phyloP scores from a whole-genome alignment of 202 grass and related monocot species.

The Miscanthus sacchariflorus region DNA sequence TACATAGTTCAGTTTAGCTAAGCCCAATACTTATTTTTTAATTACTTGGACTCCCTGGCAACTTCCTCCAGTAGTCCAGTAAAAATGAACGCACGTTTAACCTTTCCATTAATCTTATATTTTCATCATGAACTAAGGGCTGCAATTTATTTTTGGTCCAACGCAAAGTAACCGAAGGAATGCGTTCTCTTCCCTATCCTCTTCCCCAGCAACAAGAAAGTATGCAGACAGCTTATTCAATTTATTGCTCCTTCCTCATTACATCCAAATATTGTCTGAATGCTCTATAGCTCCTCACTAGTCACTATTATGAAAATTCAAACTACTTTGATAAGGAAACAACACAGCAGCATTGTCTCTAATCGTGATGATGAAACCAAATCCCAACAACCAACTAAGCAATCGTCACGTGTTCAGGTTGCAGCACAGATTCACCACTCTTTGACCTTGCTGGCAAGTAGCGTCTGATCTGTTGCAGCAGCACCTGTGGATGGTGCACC shows the following conservation, averaged over 20 bases:
- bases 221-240: background rate
- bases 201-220: background rate
- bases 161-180: background rate
- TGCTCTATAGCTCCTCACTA: background rate
- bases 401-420: constrained; percentile 23
- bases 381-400: constrained; percentile 2
- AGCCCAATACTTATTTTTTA: background rate
- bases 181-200: background rate
- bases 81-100: background rate
- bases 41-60: constrained; percentile 1
- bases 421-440: constrained; percentile 30
- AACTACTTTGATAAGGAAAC: background rate
- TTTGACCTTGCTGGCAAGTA: constrained; percentile 7
- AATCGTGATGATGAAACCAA: background rate
- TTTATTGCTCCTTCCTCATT: background rate
- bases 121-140: background rate
- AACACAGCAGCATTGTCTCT: background rate
- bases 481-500: background rate
- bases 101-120: constrained; percentile 34
- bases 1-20: constrained; percentile 8
- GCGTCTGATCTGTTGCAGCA: background rate
- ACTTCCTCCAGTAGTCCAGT: background rate
- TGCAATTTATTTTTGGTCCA: background rate
- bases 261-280: constrained; percentile 7
- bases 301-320: background rate